Percentiles rank a stretch among this genome's conserved stretches.
Conservation (phyloP, 176 grass and related monocot genomes). For the Triticum urartu region DNA sequence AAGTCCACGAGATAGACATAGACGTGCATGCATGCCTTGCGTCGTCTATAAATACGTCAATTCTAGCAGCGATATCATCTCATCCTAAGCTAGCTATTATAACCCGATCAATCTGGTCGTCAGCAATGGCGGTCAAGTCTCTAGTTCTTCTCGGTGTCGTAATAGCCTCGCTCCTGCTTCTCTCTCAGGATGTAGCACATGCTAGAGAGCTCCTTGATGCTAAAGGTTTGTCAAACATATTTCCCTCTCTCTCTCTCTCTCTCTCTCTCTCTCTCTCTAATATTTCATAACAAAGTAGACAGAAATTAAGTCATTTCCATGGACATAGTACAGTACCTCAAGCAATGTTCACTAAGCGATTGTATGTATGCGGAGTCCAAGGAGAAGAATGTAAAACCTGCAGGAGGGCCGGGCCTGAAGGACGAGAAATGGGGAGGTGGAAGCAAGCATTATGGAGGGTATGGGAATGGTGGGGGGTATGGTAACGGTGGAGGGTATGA, state of each 20-base stretch:
- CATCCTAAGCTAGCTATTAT: neutral
- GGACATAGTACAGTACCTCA: neutral
- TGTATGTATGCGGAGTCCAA: neutral
- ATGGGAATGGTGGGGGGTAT: too few relatives aligned
- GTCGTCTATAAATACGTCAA: constrained; percentile 27
- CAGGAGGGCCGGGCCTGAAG: neutral
- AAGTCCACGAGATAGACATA: neutral
- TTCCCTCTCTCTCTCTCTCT: too few relatives aligned
- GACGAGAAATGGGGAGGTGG: constrained; percentile 31
- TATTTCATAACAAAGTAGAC: too few relatives aligned
- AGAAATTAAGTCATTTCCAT: too few relatives aligned
- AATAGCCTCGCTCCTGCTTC: constrained; percentile 23
- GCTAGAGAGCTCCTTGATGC: constrained; percentile 34
- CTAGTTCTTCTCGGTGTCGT: constrained; percentile 16
- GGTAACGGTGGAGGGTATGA: neutral
- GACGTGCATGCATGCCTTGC: neutral
- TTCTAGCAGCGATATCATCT: neutral
- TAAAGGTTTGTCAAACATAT: neutral
- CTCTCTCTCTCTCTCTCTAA: too few relatives aligned
- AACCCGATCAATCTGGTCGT: neutral
- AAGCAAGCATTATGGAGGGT: neutral
- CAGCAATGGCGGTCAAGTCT: constrained; percentile 14
- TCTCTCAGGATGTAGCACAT: neutral
- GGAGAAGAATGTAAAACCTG: constrained; percentile 14
- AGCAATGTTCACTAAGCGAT: neutral